Base-by-base conservation (phyloP, 345 rosid species). In the Jatropha curcas region DNA sequence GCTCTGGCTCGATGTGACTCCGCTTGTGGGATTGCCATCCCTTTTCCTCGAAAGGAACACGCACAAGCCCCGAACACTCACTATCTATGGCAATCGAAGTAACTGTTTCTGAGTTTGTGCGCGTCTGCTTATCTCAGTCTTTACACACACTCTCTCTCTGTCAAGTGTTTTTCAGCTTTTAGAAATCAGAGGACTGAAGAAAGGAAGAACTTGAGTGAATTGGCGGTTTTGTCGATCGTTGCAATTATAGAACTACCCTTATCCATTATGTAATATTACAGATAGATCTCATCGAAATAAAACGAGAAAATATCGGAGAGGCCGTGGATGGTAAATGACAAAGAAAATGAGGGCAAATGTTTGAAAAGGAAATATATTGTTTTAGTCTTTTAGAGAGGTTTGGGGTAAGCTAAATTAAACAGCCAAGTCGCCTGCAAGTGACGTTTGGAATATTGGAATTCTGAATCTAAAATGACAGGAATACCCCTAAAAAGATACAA, bases 1-100 rank as follows among this genome's bases (percentile, higher is more conserved):
- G 59, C 68, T 8, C 71, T 66, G 57, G n/a, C 25, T 50, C 80
- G 68, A 34, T 52, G 53, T n/a, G 72, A 52, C 72, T 77, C 76
- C 46, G 46, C 60, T 11, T 69, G 69, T 2, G 62, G 20, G 35
- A 31, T 28, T 62, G 74, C 39, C 77, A 74, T 74, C 59, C 19
- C 57, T 17, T 43, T 24, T 55, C 17, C 16, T 10, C 19, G 39
- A 43, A 25, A 20, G 6, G 8, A n/a, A 57, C 60, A 3, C 71
- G 0, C 59, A 9, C 71, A 14, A 25, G 12, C 67, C 1, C 39
- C 11, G 45, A 48, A 14, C 48, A 22, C 51, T 46, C 56, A 27
- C 59, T 53, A 7, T 1, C 52, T 48, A 3, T 48, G 17, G 14
- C 16, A 9, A 33, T 27, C 6, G 13, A 3, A 30, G 25, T 10